Evolutionary conservation across 768 basidiomycete species (phyloP).

Genomic region (Phaeolepiota aurea): DNA sequence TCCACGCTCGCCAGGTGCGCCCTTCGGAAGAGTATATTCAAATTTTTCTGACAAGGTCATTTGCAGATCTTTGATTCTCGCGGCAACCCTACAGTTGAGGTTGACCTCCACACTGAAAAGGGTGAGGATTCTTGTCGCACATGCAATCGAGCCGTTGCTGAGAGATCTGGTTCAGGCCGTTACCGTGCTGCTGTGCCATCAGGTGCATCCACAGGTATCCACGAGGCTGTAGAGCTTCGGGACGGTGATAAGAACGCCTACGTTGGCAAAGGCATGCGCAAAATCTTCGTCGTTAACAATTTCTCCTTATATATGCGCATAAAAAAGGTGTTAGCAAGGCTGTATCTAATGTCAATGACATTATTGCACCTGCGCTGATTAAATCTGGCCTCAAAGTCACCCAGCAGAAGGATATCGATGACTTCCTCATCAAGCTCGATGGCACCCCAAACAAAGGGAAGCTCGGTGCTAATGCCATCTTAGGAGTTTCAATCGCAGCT

Average conservation of each 20-base stretch:
- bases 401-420: slow-evolving; percentile 91
- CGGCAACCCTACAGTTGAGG: slow-evolving; percentile 95
- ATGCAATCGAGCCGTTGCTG: too few relatives aligned
- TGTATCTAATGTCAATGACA: slow-evolving; percentile 86
- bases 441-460: slow-evolving; percentile 98
- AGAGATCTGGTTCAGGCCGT: slow-evolving; percentile 53
- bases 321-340: slow-evolving; percentile 83
- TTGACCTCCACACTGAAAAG: slow-evolving; percentile 82
- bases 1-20: slow-evolving; percentile 86
- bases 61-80: slow-evolving; percentile 97
- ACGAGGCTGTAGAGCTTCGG: slow-evolving; percentile 98
- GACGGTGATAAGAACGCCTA: slow-evolving; percentile 91
- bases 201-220: slow-evolving; percentile 95
- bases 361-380: slow-evolving; percentile 86
- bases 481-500: slow-evolving; percentile 95
- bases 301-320: slow-evolving; percentile 8
- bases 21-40: neutral
- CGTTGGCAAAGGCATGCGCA: slow-evolving; percentile 81
- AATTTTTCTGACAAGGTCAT: slow-evolving; percentile 5
- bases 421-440: slow-evolving; percentile 97
- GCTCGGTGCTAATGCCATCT: slow-evolving; percentile 98
- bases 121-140: slow-evolving; percentile 40
- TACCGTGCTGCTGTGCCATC: slow-evolving; percentile 96
- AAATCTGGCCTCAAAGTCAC: slow-evolving; percentile 77
- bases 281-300: slow-evolving; percentile 3